These are phyloP conservation scores for Pecoramyces ruminantium DNA, from an alignment of 192 early-diverging fungal genomes.

Conservation along the genomic window DNA sequence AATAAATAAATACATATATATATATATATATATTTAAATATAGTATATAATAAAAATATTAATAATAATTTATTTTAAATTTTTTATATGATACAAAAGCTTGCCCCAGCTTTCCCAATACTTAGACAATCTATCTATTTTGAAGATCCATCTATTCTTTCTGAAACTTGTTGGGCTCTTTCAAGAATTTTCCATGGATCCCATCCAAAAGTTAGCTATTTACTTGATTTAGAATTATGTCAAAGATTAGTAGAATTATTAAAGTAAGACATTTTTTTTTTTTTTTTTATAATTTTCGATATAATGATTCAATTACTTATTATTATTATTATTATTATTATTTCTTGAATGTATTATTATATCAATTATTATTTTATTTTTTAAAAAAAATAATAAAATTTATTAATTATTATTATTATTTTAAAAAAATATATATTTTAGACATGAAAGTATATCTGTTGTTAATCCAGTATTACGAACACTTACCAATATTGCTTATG, in stretches of 20 bases:
- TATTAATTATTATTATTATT: too few species aligned
- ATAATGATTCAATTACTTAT: too few species aligned
- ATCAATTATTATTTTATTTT: too few species aligned
- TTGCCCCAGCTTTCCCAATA: background rate
- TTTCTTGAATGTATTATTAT: too few species aligned
- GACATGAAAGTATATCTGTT: background rate
- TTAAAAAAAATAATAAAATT: too few species aligned
- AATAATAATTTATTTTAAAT: too few species aligned
- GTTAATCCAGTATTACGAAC: conserved; percentile 34
- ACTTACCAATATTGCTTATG: conserved; percentile 96
- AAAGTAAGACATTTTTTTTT: background rate
- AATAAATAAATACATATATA: too few species aligned
- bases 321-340: too few species aligned
- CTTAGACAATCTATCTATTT: conserved; percentile 4
- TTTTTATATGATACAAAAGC: too few species aligned
- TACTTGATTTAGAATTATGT: background rate
- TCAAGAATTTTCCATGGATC: background rate
- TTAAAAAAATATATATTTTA: background rate
- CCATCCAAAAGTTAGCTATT: background rate
- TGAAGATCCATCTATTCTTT: background rate
- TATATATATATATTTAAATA: too few species aligned
- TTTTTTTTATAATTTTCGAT: too few species aligned
- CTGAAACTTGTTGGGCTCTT: background rate
- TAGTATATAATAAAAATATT: too few species aligned
- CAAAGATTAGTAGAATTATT: background rate